Base-by-base conservation (phyloP, 768 basidiomycete genomes). In the Boletus fagicola region DNA sequence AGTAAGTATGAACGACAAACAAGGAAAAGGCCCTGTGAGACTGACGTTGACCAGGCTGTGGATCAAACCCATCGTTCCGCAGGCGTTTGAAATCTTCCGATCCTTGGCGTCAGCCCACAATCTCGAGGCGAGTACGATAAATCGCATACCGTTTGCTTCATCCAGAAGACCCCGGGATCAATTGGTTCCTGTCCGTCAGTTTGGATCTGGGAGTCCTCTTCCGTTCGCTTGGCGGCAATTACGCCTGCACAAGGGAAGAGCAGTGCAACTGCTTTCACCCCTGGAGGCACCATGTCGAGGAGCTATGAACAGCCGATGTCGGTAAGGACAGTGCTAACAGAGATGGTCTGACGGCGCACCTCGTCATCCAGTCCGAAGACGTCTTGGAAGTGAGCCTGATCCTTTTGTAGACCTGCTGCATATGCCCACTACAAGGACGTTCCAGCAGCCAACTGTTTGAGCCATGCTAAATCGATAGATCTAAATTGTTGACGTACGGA, bases 11-110 rank as follows among this genome's bases (percentile, higher is more conserved):
- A 55, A 49, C 54, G 53, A 49, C 30, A 30, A 28, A 38, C 16
- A 33, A 42, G 18, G 11, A 51, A 30, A 52, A 52, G 62, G 16
- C 24, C 12, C 58, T 54, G 54, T 33, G 54, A 26, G 16, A 69
- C 83, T 60, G 58, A 93, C 88, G 68, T 98, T 97, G 22, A 84
- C 83, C 44, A 97, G 73, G 11, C 91, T 83, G 64, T 95, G 93
- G 7, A 94, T 78, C 18, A 94, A 77, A 0, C 86, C 92, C 69
- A 95, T 94, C 0, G 92, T 93, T 4, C 93, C 93, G 65, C 92
- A 94, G 0, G 92, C 92, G 64, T 94, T 94, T 5, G 77, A 70
- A 55, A 92, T 92, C 89, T 91, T 53, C 22, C 50, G 18, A 38
- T 5, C 56, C 26, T 18, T 18, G 39, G 20, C n/a, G 35, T 55